A percentile compares a stretch with the other conserved stretches of the same genome.
Conservation (phyloP, 129 eudicot species). For the Flaveria ramosissima region DNA sequence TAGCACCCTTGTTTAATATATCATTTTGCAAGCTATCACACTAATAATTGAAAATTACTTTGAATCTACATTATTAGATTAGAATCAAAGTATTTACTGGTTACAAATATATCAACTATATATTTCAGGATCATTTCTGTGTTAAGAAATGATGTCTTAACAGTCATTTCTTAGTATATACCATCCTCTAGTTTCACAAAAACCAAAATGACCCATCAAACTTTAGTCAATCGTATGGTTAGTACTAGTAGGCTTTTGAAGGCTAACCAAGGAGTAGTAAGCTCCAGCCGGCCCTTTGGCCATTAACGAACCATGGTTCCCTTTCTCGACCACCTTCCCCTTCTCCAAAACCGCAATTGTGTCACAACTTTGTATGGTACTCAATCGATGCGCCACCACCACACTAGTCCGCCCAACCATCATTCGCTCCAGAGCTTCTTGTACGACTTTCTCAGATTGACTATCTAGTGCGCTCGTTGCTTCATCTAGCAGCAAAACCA, state of each 20-base stretch:
- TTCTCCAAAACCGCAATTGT: constrained; percentile 66
- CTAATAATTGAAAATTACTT: background rate
- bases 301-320: constrained; percentile 69
- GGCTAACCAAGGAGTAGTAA: constrained; percentile 67
- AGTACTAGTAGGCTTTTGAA: constrained; percentile 52
- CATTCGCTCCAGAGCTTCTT: constrained; percentile 73
- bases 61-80: background rate
- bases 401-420: constrained; percentile 85
- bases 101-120: background rate
- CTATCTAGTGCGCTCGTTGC: constrained; percentile 94
- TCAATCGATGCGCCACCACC: constrained; percentile 84
- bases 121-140: constrained; percentile 6
- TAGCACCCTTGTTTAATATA: background rate
- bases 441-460: constrained; percentile 86
- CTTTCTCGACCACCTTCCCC: constrained; percentile 79
- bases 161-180: background rate
- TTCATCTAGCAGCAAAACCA: constrained; percentile 64
- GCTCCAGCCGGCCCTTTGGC: constrained; percentile 73
- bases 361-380: constrained; percentile 76
- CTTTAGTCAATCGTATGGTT: constrained; percentile 15
- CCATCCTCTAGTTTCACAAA: background rate
- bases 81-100: background rate
- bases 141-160: constrained; percentile 1
- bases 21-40: background rate
- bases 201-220: constrained; percentile 7